phyloP scores from a whole-genome alignment of 306 rosid genomes.

The Glycine latifolia region DNA sequence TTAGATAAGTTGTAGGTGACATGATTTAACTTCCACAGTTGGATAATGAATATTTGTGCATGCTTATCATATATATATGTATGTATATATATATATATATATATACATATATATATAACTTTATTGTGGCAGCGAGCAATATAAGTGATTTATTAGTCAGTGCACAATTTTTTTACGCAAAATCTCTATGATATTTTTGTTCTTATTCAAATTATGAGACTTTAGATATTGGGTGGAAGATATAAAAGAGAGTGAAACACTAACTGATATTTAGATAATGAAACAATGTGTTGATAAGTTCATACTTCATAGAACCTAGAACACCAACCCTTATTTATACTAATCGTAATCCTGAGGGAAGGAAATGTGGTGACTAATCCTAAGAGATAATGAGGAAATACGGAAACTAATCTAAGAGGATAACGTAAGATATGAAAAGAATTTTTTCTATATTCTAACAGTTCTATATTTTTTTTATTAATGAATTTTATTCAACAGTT shows the following conservation, averaged over 20 bases:
- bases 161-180: not conserved
- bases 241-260: not conserved
- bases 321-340: not conserved
- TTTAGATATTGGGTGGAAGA: not conserved
- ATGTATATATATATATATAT: not conserved
- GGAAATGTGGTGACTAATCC: too few relatives aligned
- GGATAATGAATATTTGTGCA: constrained; percentile 1
- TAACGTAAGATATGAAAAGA: not conserved
- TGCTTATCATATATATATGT: not conserved
- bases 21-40: not conserved
- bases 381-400: not conserved
- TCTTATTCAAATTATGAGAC: not conserved
- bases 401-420: not conserved
- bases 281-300: not conserved
- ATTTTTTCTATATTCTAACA: not conserved
- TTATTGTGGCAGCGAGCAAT: constrained; percentile 28
- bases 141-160: constrained; percentile 26
- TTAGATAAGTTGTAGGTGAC: constrained; percentile 11
- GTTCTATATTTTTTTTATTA: not conserved
- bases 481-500: constrained; percentile 54
- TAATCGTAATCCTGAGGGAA: not conserved
- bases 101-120: not conserved
- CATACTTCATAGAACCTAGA: not conserved
- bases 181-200: constrained; percentile 28
- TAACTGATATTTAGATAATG: not conserved